Evolutionary conservation across 768 basidiomycete species (phyloP), one percentile per base, ranked within the genome.

Genomic region (Pleurotus citrinopileatus): DNA sequence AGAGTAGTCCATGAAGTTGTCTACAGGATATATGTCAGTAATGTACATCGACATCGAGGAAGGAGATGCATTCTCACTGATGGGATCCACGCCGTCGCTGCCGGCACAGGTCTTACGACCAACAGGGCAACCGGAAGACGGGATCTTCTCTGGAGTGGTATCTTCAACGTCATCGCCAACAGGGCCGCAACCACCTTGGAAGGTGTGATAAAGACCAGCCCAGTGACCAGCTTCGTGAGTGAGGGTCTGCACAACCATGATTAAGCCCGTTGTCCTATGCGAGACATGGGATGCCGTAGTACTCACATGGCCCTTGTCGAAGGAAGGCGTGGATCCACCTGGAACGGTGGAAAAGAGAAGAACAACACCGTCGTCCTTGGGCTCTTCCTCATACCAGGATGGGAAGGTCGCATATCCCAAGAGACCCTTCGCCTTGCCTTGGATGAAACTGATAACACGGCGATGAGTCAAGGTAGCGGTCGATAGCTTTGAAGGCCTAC

Each of bases 191-290:
- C 77, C 76, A 37, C 78, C 77, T 61, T 83, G 76, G 76, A 81
- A 82, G 25, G 81, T 80, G 67, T 82, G 80, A 65, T 74, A 82
- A 20, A 82, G 71, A 25, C 82, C 81, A 54, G 80, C 67, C 81
- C 82, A 84, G 67, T 83, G 81, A 17, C 81, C 80, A 48, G 73
- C 75, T 65, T 84, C 82, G 61, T 84, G 82, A n/a, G 75, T 80
- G 56, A 78, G 60, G 40, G 78, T 83, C 64, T 76, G 57, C 4
- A 45, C 22, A 17, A 19, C 58, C 25, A 20, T 43, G 52, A 43
- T 59, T 65, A 53, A 29, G 15, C 15, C 8, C 25, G 26, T 42
- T n/a, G n/a, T n/a, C n/a, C n/a, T n/a, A n/a, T 42, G 40, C 57
- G 55, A 65, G 32, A 62, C 60, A 36, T 59, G 57, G 66, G 63